Base-by-base conservation (phyloP, 2,329 filamentous ascomycete genomes). In the Penicillium janthinellum region DNA sequence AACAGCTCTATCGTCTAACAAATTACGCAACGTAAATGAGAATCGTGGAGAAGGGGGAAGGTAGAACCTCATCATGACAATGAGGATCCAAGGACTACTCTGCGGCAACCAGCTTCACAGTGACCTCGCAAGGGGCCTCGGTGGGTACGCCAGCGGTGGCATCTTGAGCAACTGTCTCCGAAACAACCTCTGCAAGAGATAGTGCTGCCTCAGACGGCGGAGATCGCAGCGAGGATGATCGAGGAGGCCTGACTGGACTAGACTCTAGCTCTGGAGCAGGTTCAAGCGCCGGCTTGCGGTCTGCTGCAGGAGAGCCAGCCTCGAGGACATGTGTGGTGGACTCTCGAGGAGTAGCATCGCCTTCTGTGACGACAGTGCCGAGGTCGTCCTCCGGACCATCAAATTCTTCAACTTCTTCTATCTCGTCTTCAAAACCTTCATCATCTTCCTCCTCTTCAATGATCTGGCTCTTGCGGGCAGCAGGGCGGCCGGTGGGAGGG, bases 361-460 rank as follows among this genome's bases (percentile, higher is more conserved):
- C 45, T 7, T 62, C 62, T 4, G 60, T 45, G 15, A 55, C 62
- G 20, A 62, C 54, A 8, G 69, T 67, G 14, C 64, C 62, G 20
- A 66, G 61, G 15, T 68, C 69, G 37, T 73, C 74, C 38, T 74
- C 73, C 2, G 65, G 65, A 12, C 69, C 69, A 38, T 73, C 74
- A 56, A 79, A 79, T 15, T 72, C 70, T 49, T 79, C 77, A 6
- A 78, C 77, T 63, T 79, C 77, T 59, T 79, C 77, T 7, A 76
- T 72, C 22, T 78, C 71, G 62, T 78, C 75, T 35, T 77, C 74
- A 8, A 72, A 67, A 2, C 72, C 69, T 58, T 76, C 74, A 31
- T 71, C 63, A 39, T 79, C 77, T 57, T 79, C 77, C 60, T 79
- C 77, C 64, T 79, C 78, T 59, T 78, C 77, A 28, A 81, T 80